These are phyloP conservation scores for Orbilia ellipsospora DNA, from an alignment of 2,329 filamentous ascomycete species.

Conservation along the genomic window DNA sequence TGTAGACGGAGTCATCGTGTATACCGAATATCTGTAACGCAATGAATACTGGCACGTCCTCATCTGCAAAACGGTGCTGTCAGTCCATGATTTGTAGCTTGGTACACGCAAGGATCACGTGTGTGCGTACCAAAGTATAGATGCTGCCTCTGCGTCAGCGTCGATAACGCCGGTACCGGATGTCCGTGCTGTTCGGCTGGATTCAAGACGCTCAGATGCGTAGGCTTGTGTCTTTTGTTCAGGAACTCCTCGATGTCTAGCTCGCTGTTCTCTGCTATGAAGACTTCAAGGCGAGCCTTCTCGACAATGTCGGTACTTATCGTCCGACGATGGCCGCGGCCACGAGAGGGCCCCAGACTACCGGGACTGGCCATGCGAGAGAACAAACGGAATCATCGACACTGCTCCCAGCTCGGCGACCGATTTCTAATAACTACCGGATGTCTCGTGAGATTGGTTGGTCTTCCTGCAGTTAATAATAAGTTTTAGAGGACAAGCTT, in stretches of 20 bases:
- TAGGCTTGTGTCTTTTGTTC: slow-evolving; percentile 34
- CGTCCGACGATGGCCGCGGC: slow-evolving; percentile 58
- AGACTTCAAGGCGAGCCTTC: slow-evolving; percentile 70
- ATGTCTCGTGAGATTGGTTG: too few relatives aligned
- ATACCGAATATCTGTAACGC: slow-evolving; percentile 72
- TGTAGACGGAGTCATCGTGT: slow-evolving; percentile 69
- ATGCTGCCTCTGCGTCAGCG: slow-evolving; percentile 72
- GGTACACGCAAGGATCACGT: slow-evolving; percentile 55
- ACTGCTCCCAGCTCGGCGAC: slow-evolving; percentile 26
- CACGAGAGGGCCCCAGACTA: slow-evolving; percentile 58
- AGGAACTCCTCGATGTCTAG: slow-evolving; percentile 67
- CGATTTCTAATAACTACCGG: not conserved
- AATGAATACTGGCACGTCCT: slow-evolving; percentile 76
- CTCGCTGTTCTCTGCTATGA: slow-evolving; percentile 70
- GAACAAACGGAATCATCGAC: slow-evolving; percentile 44
- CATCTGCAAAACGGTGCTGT: slow-evolving; percentile 70
- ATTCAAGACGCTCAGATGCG: slow-evolving; percentile 60
- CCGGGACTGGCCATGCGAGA: slow-evolving; percentile 51
- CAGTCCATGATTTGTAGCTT: slow-evolving; percentile 9
- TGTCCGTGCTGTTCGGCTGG: slow-evolving; percentile 20
- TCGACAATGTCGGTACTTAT: slow-evolving; percentile 67
- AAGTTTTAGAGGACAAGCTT: not conserved
- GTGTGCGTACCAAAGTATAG: slow-evolving; percentile 74
- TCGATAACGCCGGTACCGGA: slow-evolving; percentile 66
- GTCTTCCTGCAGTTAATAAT: slow-evolving; percentile 1